phyloP scores from a whole-genome alignment of 2,329 filamentous ascomycete species.

The Monosporascus sp. region DNA sequence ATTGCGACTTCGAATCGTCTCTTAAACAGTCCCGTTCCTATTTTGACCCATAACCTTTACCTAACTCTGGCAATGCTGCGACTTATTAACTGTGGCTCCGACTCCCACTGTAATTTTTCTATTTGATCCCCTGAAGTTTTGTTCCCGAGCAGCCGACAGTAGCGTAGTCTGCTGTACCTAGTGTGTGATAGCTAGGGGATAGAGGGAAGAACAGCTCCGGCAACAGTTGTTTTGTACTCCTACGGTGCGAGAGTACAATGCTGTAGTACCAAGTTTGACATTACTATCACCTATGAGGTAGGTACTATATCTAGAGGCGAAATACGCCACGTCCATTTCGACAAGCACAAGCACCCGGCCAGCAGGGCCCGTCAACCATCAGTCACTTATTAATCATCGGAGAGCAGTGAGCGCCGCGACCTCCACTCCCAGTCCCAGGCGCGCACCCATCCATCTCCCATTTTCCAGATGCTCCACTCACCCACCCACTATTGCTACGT shows the following conservation, averaged over 20 bases:
- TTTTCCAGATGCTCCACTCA: neutral
- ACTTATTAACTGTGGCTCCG: neutral
- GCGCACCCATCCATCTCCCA: neutral
- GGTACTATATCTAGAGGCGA: too few species aligned
- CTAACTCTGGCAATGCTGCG: neutral
- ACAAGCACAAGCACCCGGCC: too few species aligned
- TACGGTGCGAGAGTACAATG: too few species aligned
- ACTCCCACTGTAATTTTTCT: neutral
- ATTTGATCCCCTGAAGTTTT: neutral
- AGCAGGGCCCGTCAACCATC: too few species aligned
- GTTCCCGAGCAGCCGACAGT: neutral
- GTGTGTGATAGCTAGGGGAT: neutral
- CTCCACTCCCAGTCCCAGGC: neutral
- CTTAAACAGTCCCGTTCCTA: neutral
- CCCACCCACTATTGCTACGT: neutral
- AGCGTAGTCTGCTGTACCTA: neutral
- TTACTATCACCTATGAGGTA: too few species aligned
- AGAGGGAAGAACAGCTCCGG: too few species aligned
- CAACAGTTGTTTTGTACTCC: neutral
- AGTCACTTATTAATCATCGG: too few species aligned
- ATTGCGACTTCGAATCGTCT: neutral
- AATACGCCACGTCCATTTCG: too few species aligned
- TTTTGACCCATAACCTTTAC: neutral
- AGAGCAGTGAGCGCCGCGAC: neutral
- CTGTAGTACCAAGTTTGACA: too few species aligned